Evolutionary conservation across 495 filamentous ascomycete genomes (phyloP), one percentile per base, ranked within the genome.

Genomic region (Aspergillus panamensis): DNA sequence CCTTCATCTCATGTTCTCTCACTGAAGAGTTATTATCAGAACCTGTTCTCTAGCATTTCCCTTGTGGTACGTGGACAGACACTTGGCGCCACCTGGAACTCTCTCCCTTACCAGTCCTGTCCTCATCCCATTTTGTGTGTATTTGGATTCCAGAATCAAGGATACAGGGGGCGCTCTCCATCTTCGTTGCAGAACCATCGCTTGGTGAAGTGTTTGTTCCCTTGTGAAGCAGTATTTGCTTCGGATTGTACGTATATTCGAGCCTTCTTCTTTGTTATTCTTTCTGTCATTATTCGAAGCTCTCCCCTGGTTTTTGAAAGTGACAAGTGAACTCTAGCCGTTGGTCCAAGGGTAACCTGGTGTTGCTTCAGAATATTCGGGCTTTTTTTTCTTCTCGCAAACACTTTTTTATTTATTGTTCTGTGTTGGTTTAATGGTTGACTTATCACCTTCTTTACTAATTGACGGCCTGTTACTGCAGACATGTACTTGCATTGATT

Each of bases 241-340:
- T 70, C 68, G 66, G 66, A 75, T 73, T 79, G 76, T 79, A 79
- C 75, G 76, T 79, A 77, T 77, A 35, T 54, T 68, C 59, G 52
- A 55, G 68, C 62, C 67, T 68, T 62, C 63, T 65, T 61, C 53
- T 48, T 57, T 43, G 61, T 39, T 61, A 52, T 29, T 58, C 39
- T 56, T 62, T 54, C 16, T 35, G 52, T 64, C 19, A 35, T 49
- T 37, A 43, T 57, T 54, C 37, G 39, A 33, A 37, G 33, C 47
- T 54, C 53, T 55, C 57, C 42, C 54, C 43, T 32, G 31, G 42
- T 14, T 52, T 48, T 57, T 25, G 29, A 53, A 42, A 55, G 30
- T 55, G 29, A 21, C 17, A 37, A 30, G 30, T 51, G 53, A 53
- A 37, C 48, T 48, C 43, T 30, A 31, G 56, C 56, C 21, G 29